These are phyloP conservation scores for Talaromyces pinophilus DNA, from an alignment of 2,329 filamentous ascomycete genomes.

Conservation along the genomic window DNA sequence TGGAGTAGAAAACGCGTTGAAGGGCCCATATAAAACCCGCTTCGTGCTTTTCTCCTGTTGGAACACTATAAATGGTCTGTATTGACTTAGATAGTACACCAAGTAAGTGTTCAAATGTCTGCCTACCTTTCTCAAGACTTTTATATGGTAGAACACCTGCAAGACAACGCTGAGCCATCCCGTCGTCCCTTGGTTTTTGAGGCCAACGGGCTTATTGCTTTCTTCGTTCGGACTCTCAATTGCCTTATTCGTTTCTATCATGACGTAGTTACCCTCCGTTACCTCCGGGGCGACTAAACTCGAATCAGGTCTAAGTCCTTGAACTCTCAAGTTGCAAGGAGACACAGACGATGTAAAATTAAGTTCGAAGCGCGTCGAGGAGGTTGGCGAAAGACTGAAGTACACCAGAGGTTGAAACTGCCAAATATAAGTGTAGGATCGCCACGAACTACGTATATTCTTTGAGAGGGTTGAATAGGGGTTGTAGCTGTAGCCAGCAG, in stretches of 20 bases:
- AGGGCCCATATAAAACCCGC: background rate
- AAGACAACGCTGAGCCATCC: background rate
- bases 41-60: background rate
- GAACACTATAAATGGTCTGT: background rate
- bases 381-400: too few relatives aligned
- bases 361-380: too few relatives aligned
- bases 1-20: background rate
- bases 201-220: background rate
- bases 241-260: background rate
- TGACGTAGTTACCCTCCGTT: background rate
- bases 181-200: background rate
- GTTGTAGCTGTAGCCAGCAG: background rate
- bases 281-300: background rate
- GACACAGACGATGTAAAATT: too few relatives aligned
- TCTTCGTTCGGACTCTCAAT: too few relatives aligned
- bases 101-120: background rate
- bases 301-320: background rate
- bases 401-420: too few relatives aligned
- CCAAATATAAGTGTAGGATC: too few relatives aligned
- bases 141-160: background rate
- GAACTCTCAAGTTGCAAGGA: background rate
- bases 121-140: background rate
- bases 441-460: too few relatives aligned
- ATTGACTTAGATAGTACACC: background rate
- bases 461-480: background rate